A percentile compares a stretch with the other conserved stretches of the same genome.
phyloP scores from a whole-genome alignment of 345 rosid species.

The Streptanthus diversifolius region DNA sequence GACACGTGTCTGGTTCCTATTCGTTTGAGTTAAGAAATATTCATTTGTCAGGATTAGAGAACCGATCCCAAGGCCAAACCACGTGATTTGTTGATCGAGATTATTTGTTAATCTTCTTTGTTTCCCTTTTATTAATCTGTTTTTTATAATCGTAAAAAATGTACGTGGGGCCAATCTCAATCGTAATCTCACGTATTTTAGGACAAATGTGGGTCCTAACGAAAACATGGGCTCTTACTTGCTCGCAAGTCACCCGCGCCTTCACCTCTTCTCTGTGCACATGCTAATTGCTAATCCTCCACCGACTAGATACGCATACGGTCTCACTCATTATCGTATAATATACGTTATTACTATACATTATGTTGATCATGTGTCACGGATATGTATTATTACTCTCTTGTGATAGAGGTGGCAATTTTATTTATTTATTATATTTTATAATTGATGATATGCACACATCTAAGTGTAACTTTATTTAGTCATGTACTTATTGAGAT shows the following conservation, averaged over 20 bases:
- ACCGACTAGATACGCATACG: conserved; percentile 39
- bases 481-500: conserved; percentile 18
- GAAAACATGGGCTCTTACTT: conserved; percentile 43
- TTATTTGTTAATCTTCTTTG: conserved; percentile 11
- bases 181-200: conserved; percentile 35
- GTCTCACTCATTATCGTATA: background rate
- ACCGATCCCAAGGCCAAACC: conserved; percentile 45
- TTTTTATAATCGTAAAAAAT: background rate
- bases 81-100: conserved; percentile 55
- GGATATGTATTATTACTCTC: conserved; percentile 23
- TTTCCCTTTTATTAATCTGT: background rate
- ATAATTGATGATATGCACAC: conserved; percentile 4
- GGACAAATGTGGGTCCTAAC: conserved; percentile 43
- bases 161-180: conserved; percentile 29
- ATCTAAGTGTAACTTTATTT: conserved; percentile 17
- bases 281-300: conserved; percentile 37
- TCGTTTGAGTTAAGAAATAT: conserved; percentile 20
- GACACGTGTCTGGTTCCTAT: conserved; percentile 19
- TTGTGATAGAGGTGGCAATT: conserved; percentile 23
- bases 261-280: conserved; percentile 47
- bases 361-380: conserved; percentile 17
- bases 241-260: conserved; percentile 43
- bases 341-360: conserved; percentile 20
- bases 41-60: conserved; percentile 29
- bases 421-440: background rate